Conservation (phyloP, 2,329 filamentous ascomycete species). For the Ophiostoma populinum region DNA sequence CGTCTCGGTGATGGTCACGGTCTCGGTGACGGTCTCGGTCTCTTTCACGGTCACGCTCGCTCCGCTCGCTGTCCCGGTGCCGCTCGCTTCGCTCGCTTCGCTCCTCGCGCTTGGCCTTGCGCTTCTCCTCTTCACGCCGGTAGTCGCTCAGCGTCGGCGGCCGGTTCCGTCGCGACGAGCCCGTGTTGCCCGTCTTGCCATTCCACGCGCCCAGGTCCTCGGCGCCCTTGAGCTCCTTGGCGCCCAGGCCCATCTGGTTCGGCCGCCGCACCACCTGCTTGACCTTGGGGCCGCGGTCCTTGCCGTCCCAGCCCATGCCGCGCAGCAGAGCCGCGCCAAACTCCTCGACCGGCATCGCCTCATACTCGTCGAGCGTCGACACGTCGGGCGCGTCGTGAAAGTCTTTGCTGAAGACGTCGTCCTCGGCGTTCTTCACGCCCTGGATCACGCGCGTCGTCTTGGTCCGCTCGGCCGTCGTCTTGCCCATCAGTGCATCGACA, state of each 20-base stretch:
- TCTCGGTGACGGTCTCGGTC: not conserved
- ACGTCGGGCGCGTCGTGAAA: slow-evolving; percentile 55
- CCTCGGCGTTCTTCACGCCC: slow-evolving; percentile 34
- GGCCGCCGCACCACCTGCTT: slow-evolving; percentile 53
- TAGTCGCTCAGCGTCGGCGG: slow-evolving; percentile 13
- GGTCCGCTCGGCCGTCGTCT: slow-evolving; percentile 6
- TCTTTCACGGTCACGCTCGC: slow-evolving; percentile 7
- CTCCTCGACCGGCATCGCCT: slow-evolving; percentile 78
- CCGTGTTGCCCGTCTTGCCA: slow-evolving; percentile 8
- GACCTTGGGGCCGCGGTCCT: slow-evolving; percentile 38
- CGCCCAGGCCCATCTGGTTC: slow-evolving; percentile 73
- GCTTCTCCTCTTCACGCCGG: slow-evolving; percentile 12
- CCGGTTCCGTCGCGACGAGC: slow-evolving; percentile 3
- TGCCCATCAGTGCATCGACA: slow-evolving; percentile 11
- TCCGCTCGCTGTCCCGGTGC: slow-evolving; percentile 5
- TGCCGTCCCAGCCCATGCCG: slow-evolving; percentile 88
- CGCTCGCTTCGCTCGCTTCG: slow-evolving; percentile 12
- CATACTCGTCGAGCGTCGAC: slow-evolving; percentile 69
- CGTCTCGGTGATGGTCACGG: slow-evolving; percentile 3
- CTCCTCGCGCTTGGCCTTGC: slow-evolving; percentile 10
- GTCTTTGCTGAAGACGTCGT: slow-evolving; percentile 53
- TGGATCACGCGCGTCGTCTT: slow-evolving; percentile 10
- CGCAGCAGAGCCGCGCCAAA: slow-evolving; percentile 81
- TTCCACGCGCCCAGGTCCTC: slow-evolving; percentile 14
- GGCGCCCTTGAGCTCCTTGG: slow-evolving; percentile 12